phyloP scores from a whole-genome alignment of 805 yeast species.

The Kluyveromyces siamensis region DNA sequence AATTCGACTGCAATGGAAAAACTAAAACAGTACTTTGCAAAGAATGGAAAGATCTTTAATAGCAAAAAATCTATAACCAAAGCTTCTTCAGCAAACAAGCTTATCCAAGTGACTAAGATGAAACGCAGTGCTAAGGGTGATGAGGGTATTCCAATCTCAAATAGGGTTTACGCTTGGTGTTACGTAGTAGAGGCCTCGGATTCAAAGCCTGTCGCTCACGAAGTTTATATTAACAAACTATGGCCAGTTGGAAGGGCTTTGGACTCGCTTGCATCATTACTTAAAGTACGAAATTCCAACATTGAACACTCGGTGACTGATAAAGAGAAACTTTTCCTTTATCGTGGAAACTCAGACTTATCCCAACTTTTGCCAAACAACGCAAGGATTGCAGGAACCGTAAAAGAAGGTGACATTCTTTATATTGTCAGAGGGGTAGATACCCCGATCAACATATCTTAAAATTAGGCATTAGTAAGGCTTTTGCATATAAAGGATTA shows the following conservation, averaged over 20 bases:
- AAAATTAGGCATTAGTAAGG: no score
- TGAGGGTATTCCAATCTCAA: conserved; percentile 15
- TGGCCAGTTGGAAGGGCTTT: conserved; percentile 28
- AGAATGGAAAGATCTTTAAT: conserved; percentile 1
- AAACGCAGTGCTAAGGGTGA: conserved; percentile 22
- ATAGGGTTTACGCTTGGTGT: conserved; percentile 21
- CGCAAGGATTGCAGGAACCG: conserved; percentile 13
- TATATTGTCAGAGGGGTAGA: conserved; percentile 22
- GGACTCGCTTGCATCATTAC: conserved; percentile 21
- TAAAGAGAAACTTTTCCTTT: conserved; percentile 20
- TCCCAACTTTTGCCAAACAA: conserved; percentile 7
- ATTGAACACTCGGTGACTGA: conserved; percentile 7
- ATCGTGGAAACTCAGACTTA: conserved; percentile 9
- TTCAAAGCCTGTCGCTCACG: conserved; percentile 4
- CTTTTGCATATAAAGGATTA: no score
- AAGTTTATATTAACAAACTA: conserved; percentile 20
- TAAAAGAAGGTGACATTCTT: conserved; percentile 18
- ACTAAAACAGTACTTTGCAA: conserved; percentile 17
- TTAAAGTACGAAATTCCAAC: conserved; percentile 19
- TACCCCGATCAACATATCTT: not conserved
- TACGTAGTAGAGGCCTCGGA: conserved; percentile 12
- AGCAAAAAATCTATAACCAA: conserved; percentile 2
- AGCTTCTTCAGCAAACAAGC: conserved; percentile 9
- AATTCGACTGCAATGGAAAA: conserved; percentile 16
- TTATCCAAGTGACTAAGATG: conserved; percentile 11